These are phyloP conservation scores for Carpinus fangiana DNA, from an alignment of 306 rosid species.

Conservation along the genomic window DNA sequence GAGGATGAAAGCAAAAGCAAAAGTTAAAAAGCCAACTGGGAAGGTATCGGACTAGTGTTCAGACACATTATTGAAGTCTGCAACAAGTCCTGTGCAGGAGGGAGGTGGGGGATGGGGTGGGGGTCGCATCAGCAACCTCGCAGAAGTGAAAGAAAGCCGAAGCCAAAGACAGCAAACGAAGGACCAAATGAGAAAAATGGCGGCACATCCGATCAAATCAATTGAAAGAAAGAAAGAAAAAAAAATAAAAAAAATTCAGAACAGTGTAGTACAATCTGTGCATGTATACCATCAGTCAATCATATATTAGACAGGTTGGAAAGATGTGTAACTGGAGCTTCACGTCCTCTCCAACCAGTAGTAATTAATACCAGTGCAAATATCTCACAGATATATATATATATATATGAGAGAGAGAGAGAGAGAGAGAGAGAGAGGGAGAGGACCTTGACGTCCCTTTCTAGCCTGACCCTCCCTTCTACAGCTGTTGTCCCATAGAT, in stretches of 20 bases:
- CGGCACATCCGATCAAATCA: constrained; percentile 92
- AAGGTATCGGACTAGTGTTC: constrained; percentile 26
- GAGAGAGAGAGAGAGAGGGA: background rate
- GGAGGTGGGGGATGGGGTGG: constrained; percentile 12
- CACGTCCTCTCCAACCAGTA: too few relatives aligned
- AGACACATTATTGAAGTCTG: constrained; percentile 37
- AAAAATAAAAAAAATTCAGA: constrained; percentile 16
- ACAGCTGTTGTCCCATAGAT: constrained; percentile 99
- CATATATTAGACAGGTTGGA: constrained; percentile 41
- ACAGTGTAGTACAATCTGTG: constrained; percentile 37
- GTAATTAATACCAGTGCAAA: too few relatives aligned
- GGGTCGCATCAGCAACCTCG: constrained; percentile 36
- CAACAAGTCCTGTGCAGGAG: background rate
- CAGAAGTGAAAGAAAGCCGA: constrained; percentile 12
- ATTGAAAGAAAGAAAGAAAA: constrained; percentile 27
- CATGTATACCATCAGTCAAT: constrained; percentile 65
- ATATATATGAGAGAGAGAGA: background rate
- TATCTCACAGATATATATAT: background rate
- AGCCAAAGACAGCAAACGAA: constrained; percentile 35
- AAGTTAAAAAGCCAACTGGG: constrained; percentile 48
- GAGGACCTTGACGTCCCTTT: constrained; percentile 97
- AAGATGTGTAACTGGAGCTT: background rate
- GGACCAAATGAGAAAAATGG: constrained; percentile 62
- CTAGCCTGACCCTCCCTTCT: constrained; percentile 99
- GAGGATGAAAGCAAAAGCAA: constrained; percentile 70